Evolutionary conservation across 2,329 filamentous ascomycete species (phyloP).

Genomic region (Xylaria sp.): DNA sequence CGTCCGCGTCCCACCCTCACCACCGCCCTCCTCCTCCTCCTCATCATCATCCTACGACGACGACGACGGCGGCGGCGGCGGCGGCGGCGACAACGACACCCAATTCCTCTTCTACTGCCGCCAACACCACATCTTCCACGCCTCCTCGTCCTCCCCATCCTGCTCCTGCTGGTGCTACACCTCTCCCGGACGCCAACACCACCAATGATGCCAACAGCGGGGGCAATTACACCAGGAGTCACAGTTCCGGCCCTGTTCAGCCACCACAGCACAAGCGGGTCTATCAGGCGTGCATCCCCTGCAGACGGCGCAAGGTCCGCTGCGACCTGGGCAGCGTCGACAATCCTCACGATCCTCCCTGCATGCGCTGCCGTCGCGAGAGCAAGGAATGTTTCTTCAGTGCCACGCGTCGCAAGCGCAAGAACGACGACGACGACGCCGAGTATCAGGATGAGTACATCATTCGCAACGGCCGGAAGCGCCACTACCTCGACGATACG

Average conservation of each 20-base stretch:
- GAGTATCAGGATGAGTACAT: slow-evolving; percentile 73
- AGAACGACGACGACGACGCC: slow-evolving; percentile 72
- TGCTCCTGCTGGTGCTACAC: not conserved
- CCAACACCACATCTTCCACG: slow-evolving; percentile 9
- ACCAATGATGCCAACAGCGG: not conserved
- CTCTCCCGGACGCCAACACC: slow-evolving; percentile 15
- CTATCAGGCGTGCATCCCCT: slow-evolving; percentile 72
- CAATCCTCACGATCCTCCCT: slow-evolving; percentile 92
- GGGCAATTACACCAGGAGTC: slow-evolving; percentile 27
- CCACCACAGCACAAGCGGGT: slow-evolving; percentile 67
- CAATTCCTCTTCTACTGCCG: slow-evolving; percentile 1
- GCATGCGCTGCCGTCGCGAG: slow-evolving; percentile 91
- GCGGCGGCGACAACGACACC: not conserved
- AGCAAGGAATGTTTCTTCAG: slow-evolving; percentile 98
- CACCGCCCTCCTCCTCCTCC: not conserved
- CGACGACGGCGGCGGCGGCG: slow-evolving; percentile 2
- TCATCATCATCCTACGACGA: no score
- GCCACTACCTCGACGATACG: slow-evolving; percentile 62
- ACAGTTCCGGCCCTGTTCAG: slow-evolving; percentile 33
- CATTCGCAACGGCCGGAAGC: slow-evolving; percentile 78
- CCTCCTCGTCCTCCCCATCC: slow-evolving; percentile 16
- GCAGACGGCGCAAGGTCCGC: slow-evolving; percentile 70
- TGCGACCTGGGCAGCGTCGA: slow-evolving; percentile 81
- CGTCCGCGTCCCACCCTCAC: not conserved
- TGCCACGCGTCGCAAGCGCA: slow-evolving; percentile 91